Evolutionary conservation across 2,329 filamentous ascomycete species (phyloP), one percentile per base, ranked within the genome.

Genomic region (Neopestalotiopsis sp.): DNA sequence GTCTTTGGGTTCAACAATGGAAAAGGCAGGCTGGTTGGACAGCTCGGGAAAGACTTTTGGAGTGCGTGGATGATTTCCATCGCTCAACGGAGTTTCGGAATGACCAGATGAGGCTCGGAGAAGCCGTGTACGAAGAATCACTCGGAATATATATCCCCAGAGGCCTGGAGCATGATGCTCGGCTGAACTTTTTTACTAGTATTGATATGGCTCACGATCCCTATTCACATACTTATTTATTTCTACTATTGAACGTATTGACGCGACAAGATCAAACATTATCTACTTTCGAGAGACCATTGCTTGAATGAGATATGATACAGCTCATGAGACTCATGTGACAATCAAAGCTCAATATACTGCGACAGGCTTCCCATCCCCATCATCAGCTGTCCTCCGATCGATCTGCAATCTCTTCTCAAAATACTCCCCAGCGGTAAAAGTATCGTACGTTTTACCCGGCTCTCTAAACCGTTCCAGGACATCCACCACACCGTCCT

Each of bases 341-440:
- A 20, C 7, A 30, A 14, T 30, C 40, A 13, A 61, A 40, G 5
- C 45, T 65, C 9, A 45, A 34, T 49, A 65, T 24, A 4, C 14
- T 10, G 28, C 7, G 1, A 30, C 67, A 20, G 49, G 24, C 24
- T 40, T 57, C 6, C 34, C 62, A 30, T 52, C 62, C 2, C 38
- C 59, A 3, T 62, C 52, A 60, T 68, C 67, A 30, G 62, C 62
- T 28, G 67, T 68, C 67, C 67, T 45, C 34, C 67, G 49, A 65
- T 68, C 67, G 40, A 68, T 68, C 24, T 68, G 67, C 62, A 68
- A 60, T 56, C 67, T 65, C 67, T 42, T 32, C 52, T 68, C 67
- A 34, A 68, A 68, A 28, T 68, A 68, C 24, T 68, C 62, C 13
- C 67, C 67, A 4, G 67, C 67, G 7, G 67, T 68, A 58, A 68